Percentiles rank a stretch among this genome's conserved stretches.
Evolutionary conservation across 495 filamentous ascomycete genomes (phyloP).

Genomic region (Podospora australis): DNA sequence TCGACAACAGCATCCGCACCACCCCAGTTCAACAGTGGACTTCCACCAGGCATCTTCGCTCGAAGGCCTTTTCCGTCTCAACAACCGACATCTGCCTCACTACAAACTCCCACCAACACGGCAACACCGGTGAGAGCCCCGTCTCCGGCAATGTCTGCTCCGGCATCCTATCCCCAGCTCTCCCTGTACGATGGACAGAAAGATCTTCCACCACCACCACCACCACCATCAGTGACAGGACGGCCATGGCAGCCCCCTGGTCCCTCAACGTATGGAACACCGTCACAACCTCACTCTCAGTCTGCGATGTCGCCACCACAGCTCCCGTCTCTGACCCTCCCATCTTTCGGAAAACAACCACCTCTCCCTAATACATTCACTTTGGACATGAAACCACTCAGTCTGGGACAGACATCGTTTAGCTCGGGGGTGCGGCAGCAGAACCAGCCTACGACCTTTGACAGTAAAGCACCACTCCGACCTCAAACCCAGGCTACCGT

Average conservation of each 20-base stretch:
- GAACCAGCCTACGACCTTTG: too few species aligned
- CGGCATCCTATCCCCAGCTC: too few species aligned
- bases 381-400: too few species aligned
- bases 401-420: not conserved
- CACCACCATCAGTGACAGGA: too few species aligned
- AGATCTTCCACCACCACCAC: too few species aligned
- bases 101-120: not conserved
- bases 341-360: not conserved
- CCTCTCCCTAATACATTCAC: not conserved
- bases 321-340: not conserved
- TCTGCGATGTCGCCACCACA: too few species aligned
- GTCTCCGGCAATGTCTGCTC: not conserved
- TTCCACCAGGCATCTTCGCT: too few species aligned
- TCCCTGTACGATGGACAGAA: too few species aligned
- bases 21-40: not conserved
- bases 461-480: not conserved
- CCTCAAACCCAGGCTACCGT: not conserved
- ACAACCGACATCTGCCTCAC: not conserved
- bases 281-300: too few species aligned
- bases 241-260: constrained; percentile 1
- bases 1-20: not conserved
- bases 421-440: too few species aligned
- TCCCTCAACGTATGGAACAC: too few species aligned
- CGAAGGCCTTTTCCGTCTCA: not conserved
- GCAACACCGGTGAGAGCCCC: too few species aligned